A percentile compares a stretch with the other conserved stretches of the same genome.
These are phyloP conservation scores for Vitis riparia DNA, from an alignment of 164 flowering plant species.

Conservation along the genomic window DNA sequence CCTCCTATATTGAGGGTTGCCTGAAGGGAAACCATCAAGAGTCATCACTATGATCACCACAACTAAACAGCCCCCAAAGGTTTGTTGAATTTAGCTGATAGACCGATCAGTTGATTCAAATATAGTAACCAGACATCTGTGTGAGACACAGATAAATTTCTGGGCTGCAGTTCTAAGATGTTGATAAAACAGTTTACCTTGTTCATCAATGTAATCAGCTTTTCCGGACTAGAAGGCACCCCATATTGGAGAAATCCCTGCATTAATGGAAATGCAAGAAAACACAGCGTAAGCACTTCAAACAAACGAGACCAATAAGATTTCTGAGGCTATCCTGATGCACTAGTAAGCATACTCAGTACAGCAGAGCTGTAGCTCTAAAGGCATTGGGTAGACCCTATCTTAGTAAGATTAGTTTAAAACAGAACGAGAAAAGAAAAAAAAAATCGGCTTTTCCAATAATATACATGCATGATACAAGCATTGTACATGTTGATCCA, in stretches of 20 bases:
- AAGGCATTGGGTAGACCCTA: no score
- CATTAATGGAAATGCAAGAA: background rate
- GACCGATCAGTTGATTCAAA: background rate
- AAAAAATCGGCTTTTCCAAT: constrained; percentile 8
- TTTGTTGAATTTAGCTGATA: background rate
- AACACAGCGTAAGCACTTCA: no score
- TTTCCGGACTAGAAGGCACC: constrained; percentile 66
- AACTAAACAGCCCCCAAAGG: no score
- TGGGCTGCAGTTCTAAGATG: background rate
- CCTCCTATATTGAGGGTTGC: constrained; percentile 86
- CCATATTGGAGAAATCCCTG: constrained; percentile 90
- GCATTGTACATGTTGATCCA: constrained; percentile 99
- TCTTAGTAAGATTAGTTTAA: no score
- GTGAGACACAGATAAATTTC: background rate
- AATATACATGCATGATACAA: constrained; percentile 90
- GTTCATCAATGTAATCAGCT: constrained; percentile 55
- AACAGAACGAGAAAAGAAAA: background rate
- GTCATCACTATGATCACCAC: background rate
- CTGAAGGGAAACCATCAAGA: constrained; percentile 27
- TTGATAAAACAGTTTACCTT: constrained; percentile 45
- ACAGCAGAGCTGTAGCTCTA: no score
- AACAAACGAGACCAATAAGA: no score
- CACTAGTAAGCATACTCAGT: no score
- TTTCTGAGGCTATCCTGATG: no score
- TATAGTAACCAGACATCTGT: background rate